Conservation (phyloP, 2,329 filamentous ascomycete genomes). For the Aspergillus aculeatus region DNA sequence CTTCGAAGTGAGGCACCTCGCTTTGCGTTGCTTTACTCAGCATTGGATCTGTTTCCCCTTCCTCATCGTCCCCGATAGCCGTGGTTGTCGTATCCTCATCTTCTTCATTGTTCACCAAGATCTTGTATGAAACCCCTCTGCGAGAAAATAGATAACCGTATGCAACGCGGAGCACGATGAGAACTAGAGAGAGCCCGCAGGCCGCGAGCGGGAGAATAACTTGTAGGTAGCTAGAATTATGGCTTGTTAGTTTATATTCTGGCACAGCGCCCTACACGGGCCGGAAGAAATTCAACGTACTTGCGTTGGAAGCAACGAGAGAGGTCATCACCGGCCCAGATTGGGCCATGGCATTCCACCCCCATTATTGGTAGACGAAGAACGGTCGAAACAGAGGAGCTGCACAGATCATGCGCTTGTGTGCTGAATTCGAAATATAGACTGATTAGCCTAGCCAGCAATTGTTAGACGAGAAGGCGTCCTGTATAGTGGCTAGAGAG, state of each 20-base stretch:
- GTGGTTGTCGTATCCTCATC: conserved; percentile 53
- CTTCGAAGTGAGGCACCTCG: conserved; percentile 54
- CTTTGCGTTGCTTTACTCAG: conserved; percentile 54
- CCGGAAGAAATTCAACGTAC: conserved; percentile 34
- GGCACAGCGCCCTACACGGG: not conserved
- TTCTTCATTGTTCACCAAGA: conserved; percentile 32
- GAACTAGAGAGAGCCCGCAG: conserved; percentile 67
- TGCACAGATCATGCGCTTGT: conserved; percentile 10
- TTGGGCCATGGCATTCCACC: conserved; percentile 55
- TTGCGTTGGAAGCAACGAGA: conserved; percentile 60
- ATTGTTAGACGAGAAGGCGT: not conserved
- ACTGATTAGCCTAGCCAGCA: not conserved
- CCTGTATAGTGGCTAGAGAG: not conserved
- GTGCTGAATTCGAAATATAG: not conserved
- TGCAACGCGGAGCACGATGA: conserved; percentile 61
- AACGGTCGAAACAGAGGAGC: conserved; percentile 6
- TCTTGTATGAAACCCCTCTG: conserved; percentile 58
- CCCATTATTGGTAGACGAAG: conserved; percentile 45
- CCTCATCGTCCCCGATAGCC: conserved; percentile 45
- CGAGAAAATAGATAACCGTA: conserved; percentile 55
- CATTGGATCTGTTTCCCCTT: conserved; percentile 56
- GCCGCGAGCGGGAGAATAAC: conserved; percentile 74
- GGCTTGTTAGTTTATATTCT: not conserved
- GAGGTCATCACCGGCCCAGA: conserved; percentile 64
- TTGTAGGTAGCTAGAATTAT: conserved; percentile 65